Evolutionary conservation across 1,284 basidiomycete species (phyloP).

Genomic region (Moniliophthora roreri): DNA sequence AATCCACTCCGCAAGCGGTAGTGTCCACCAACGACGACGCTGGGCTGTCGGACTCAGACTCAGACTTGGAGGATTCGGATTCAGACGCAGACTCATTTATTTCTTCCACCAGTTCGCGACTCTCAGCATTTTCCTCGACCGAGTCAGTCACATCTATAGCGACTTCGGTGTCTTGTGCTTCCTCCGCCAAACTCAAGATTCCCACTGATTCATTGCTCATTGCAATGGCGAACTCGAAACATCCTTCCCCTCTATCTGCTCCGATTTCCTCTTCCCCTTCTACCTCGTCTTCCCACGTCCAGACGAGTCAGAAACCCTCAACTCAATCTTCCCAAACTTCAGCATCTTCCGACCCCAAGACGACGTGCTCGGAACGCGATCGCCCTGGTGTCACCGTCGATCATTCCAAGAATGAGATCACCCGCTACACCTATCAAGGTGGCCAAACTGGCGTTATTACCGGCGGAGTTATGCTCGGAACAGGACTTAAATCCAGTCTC

Average conservation of each 20-base stretch:
- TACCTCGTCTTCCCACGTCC: neutral
- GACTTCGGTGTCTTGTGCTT: neutral
- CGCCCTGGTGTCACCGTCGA: neutral
- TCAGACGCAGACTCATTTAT: constrained; percentile 12
- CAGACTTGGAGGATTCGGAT: constrained; percentile 4
- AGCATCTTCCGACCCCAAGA: neutral
- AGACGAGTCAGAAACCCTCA: neutral
- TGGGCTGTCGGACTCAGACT: neutral
- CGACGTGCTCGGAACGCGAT: neutral
- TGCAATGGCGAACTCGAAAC: too few relatives aligned
- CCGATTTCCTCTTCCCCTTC: constrained; percentile 8
- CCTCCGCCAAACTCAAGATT: neutral
- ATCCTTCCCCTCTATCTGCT: neutral
- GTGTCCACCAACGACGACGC: neutral
- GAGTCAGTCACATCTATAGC: constrained; percentile 1
- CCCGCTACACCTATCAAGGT: constrained; percentile 8
- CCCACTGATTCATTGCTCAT: too few relatives aligned
- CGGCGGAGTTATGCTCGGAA: constrained; percentile 14
- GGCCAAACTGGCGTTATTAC: constrained; percentile 12
- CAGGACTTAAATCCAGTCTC: neutral
- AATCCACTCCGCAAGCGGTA: neutral
- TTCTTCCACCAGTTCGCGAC: constrained; percentile 9
- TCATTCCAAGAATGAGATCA: neutral
- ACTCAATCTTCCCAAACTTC: neutral
- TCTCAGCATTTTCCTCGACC: constrained; percentile 8